Evolutionary conservation across 208 protist genomes (phyloP), one percentile per base, ranked within the genome.

Genomic region (Kentomonas sorsogonicus): DNA sequence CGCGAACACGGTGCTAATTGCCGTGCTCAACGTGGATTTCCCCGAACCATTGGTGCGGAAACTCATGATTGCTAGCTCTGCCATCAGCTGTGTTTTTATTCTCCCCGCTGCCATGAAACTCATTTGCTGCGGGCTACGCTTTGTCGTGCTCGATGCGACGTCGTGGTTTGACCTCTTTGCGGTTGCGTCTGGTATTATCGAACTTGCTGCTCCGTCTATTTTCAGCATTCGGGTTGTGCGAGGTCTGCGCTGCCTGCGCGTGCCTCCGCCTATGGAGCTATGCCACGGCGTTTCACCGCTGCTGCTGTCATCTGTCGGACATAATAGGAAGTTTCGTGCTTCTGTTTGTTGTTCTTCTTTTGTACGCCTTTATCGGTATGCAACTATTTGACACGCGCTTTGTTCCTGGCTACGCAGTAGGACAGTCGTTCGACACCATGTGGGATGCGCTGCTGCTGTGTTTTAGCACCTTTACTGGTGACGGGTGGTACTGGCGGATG

Each of bases 291-390:
- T 63, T 66, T 10, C 29, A 51, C 25, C 50, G 34, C 39, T 54
- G 63, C 31, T 31, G 31, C 23, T 56, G 50, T 46, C 59, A 40
- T 40, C 27, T 65, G 16, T 15, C 18, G 47, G 39, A 54, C 46
- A 34, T 86, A 18, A n/a, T 60, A 16, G 53, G 63, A 31, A 13
- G 66, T n/a, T 51, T 57, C 15, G 23, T 76, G 26, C 53, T 86
- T 20, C 39, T 61, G 27, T 31, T 30, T 0, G 36, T 60, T 0
- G 44, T 66, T 0, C 25, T 83, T 13, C 36, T 75, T 18, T 56
- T 86, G 22, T 91, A 83, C 62, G 65, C 78, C 0, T 23, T 82
- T 26, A 7, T 86, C 1, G 78, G 79, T 30, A 75, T 85, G 74
- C 71, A 89, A 43, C 50, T 86, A 0, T 89, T 89, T 15, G 34